These are phyloP conservation scores for Sporobolomyces pararoseus DNA, from an alignment of 768 basidiomycete species.

Conservation along the genomic window DNA sequence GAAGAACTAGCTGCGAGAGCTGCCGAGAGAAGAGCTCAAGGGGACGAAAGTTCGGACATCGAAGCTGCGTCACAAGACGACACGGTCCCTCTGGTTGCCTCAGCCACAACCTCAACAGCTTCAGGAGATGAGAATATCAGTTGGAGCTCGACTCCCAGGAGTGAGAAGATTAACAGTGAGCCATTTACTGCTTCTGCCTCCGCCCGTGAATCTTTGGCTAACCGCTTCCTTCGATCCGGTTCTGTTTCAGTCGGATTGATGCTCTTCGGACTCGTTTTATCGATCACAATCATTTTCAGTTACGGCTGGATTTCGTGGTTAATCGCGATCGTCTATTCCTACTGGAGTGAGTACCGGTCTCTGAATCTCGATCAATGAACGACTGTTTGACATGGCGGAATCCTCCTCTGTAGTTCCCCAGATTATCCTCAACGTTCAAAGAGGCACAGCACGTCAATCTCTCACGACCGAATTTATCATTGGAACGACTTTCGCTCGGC, in stretches of 20 bases:
- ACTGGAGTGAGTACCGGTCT: slow-evolving; percentile 36
- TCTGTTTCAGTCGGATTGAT: slow-evolving; percentile 1
- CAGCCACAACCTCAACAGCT: background rate
- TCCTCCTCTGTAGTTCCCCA: slow-evolving; percentile 39
- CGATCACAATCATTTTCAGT: slow-evolving; percentile 9
- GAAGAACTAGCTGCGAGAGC: slow-evolving; percentile 17
- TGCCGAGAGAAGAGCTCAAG: background rate
- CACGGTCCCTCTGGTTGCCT: background rate
- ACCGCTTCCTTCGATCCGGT: too few relatives aligned
- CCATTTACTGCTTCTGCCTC: background rate
- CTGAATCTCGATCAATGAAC: background rate
- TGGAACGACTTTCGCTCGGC: slow-evolving; percentile 38
- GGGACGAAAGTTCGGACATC: background rate
- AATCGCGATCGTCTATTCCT: slow-evolving; percentile 35
- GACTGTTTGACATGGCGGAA: background rate
- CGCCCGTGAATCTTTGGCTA: too few relatives aligned
- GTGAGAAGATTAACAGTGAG: slow-evolving; percentile 5
- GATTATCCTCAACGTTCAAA: slow-evolving; percentile 42
- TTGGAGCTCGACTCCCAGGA: background rate
- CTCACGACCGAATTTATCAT: slow-evolving; percentile 43
- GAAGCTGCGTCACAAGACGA: slow-evolving; percentile 4
- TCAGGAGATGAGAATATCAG: background rate
- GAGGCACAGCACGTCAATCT: slow-evolving; percentile 40
- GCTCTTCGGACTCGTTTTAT: background rate
- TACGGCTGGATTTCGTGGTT: slow-evolving; percentile 38